A percentile compares a stretch with the other conserved stretches of the same genome.
Evolutionary conservation across 768 basidiomycete species (phyloP).

Genomic region (Podaxis sp.): DNA sequence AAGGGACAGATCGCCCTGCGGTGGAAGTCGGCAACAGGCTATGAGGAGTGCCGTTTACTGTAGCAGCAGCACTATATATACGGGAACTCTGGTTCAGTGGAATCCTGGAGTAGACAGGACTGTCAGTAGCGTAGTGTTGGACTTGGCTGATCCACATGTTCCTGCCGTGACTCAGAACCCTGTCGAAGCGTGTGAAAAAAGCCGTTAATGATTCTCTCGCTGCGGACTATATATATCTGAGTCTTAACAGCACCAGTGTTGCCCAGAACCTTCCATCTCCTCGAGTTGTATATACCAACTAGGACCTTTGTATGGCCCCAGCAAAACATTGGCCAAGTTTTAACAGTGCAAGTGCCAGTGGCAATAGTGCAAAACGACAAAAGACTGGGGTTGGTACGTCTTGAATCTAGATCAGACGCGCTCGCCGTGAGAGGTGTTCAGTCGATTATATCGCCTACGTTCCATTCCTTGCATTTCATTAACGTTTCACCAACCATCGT

Average conservation of each 20-base stretch:
- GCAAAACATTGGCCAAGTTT: conserved; percentile 12
- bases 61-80: background rate
- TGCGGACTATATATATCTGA: background rate
- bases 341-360: conserved; percentile 22
- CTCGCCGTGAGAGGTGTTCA: conserved; percentile 13
- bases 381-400: conserved; percentile 30
- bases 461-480: conserved; percentile 4
- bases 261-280: background rate
- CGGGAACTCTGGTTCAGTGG: background rate
- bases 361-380: conserved; percentile 31
- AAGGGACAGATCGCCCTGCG: background rate
- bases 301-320: background rate
- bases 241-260: conserved; percentile 1
- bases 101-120: background rate
- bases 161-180: background rate
- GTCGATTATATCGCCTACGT: background rate
- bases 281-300: background rate
- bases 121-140: background rate
- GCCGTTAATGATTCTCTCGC: background rate
- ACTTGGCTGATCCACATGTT: background rate
- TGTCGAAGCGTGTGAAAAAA: background rate
- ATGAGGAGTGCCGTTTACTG: background rate
- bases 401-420: conserved; percentile 13
- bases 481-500: background rate
- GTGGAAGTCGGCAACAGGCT: background rate